Conservation (phyloP, 257 asterid species). For the Nicotiana benthamiana region DNA sequence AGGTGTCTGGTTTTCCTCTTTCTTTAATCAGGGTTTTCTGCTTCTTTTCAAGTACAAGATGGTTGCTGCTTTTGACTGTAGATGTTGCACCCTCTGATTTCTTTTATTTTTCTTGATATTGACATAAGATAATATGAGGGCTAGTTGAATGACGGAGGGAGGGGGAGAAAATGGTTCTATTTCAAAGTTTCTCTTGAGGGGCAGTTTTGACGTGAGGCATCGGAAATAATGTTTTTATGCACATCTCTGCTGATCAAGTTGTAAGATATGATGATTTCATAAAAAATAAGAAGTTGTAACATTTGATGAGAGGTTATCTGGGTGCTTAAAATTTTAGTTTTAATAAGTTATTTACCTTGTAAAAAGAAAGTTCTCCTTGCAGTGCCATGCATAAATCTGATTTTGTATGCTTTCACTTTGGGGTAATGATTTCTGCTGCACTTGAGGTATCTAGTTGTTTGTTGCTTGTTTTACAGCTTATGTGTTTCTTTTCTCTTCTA, state of each 20-base stretch:
- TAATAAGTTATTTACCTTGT: no score
- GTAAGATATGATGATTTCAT: not conserved
- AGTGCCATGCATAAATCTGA: not conserved
- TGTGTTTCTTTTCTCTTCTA: not conserved
- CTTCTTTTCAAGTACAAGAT: not conserved
- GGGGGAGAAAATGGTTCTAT: not conserved
- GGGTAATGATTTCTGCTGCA: not conserved
- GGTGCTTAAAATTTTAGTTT: not conserved
- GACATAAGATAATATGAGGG: not conserved
- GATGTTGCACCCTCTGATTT: not conserved
- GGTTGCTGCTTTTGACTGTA: not conserved
- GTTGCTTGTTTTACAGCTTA: not conserved
- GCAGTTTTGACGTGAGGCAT: not conserved
- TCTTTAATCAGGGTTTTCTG: not conserved
- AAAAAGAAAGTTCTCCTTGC: not conserved
- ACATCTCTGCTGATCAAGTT: not conserved
- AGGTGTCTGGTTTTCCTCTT: not conserved
- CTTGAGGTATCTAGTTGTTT: not conserved
- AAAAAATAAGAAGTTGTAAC: not conserved
- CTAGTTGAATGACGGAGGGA: not conserved
- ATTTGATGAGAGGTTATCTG: not conserved
- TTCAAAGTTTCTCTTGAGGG: not conserved
- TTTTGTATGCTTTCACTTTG: slow-evolving; percentile 1
- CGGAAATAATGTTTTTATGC: not conserved
- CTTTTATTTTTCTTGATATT: not conserved